phyloP scores from a whole-genome alignment of 176 grass and related monocot species.

The Alloteropsis semialata region DNA sequence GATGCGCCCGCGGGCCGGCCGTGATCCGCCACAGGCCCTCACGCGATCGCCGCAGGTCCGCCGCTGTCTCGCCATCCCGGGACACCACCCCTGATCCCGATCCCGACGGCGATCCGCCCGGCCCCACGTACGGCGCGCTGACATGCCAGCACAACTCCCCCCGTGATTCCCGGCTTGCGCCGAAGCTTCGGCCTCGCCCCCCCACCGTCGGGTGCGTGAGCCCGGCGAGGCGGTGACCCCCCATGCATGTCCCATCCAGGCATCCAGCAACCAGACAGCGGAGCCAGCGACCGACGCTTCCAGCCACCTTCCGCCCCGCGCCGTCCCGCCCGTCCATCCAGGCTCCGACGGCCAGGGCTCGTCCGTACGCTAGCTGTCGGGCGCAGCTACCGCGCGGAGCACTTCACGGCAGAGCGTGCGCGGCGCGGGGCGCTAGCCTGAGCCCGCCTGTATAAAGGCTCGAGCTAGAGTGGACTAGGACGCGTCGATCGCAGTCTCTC shows the following conservation, averaged over 20 bases:
- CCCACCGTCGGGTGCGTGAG: neutral
- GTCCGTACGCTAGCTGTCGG: conserved; percentile 26
- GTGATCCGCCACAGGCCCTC: neutral
- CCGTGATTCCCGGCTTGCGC: neutral
- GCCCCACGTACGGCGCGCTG: neutral
- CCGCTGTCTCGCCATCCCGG: conserved; percentile 18
- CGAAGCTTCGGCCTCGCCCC: neutral
- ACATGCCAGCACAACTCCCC: neutral
- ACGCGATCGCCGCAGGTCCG: conserved; percentile 15
- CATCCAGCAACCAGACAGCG: no score
- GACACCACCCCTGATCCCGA: neutral
- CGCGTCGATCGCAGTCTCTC: neutral
- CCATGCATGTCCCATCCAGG: no score
- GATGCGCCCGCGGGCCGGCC: neutral
- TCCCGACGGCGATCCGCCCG: neutral
- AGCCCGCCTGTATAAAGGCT: conserved; percentile 4
- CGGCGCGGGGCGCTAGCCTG: neutral
- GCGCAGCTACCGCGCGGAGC: neutral
- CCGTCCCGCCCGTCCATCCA: neutral
- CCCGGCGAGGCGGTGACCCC: neutral
- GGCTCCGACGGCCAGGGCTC: conserved; percentile 5
- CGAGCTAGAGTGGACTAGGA: neutral
- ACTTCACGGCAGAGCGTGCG: neutral
- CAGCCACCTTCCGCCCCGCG: conserved; percentile 35
- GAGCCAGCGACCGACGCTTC: conserved; percentile 40